phyloP scores from a whole-genome alignment of 495 filamentous ascomycete species.

The Immersiella caudata region DNA sequence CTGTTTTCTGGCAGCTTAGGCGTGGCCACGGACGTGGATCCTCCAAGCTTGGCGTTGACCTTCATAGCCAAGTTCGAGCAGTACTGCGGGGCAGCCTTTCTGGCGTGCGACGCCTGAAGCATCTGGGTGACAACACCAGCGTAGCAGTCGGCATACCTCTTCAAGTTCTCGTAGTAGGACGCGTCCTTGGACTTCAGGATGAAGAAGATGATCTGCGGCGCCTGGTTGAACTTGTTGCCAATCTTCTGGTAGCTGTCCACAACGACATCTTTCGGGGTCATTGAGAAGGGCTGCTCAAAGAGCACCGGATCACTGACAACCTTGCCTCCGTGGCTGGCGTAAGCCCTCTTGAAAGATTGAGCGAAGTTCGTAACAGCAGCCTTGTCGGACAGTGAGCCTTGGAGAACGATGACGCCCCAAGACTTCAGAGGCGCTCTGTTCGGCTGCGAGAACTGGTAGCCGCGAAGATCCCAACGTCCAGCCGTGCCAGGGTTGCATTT shows the following conservation, averaged over 20 bases:
- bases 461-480: constrained; percentile 86
- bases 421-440: constrained; percentile 61
- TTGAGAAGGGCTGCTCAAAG: background rate
- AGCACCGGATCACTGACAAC: constrained; percentile 49
- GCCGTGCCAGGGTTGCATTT: constrained; percentile 53
- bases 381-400: constrained; percentile 35
- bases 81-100: constrained; percentile 69
- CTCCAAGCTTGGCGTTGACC: constrained; percentile 94
- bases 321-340: constrained; percentile 70
- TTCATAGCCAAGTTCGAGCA: constrained; percentile 91
- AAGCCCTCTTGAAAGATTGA: constrained; percentile 61
- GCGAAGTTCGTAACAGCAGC: constrained; percentile 58
- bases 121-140: constrained; percentile 75
- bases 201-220: constrained; percentile 70
- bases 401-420: constrained; percentile 65
- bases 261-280: constrained; percentile 22
- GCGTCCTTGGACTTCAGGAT: constrained; percentile 68
- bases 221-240: constrained; percentile 18
- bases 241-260: constrained; percentile 22
- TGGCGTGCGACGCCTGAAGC: constrained; percentile 64
- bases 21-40: constrained; percentile 56
- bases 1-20: constrained; percentile 51
- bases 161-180: constrained; percentile 73
- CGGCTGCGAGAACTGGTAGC: constrained; percentile 68
- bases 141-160: constrained; percentile 81